A percentile compares a stretch with the other conserved stretches of the same genome.
phyloP scores from a whole-genome alignment of 768 basidiomycete genomes.

The Leucocoprinus sp. region DNA sequence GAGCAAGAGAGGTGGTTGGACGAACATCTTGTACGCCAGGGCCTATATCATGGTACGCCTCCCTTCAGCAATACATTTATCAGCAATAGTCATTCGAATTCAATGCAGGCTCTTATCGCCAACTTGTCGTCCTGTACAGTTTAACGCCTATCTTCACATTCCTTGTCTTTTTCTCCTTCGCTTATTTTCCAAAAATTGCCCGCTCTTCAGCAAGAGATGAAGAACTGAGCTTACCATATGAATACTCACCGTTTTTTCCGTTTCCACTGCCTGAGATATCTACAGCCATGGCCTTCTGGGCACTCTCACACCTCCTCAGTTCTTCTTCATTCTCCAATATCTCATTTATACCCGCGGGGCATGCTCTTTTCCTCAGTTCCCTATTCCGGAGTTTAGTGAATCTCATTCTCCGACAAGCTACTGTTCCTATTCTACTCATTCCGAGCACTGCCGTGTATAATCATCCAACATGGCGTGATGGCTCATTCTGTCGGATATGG shows the following conservation, averaged over 20 bases:
- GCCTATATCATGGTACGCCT: conserved; percentile 23
- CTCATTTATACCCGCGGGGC: conserved; percentile 43
- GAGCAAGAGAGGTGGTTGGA: conserved; percentile 30
- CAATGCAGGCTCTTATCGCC: conserved; percentile 51
- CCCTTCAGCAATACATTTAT: conserved; percentile 3
- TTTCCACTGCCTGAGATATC: conserved; percentile 62
- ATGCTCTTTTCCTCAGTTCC: conserved; percentile 47
- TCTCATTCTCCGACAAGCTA: conserved; percentile 30
- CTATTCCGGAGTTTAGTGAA: conserved; percentile 44
- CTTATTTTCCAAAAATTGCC: conserved; percentile 37
- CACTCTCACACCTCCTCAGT: conserved; percentile 41
- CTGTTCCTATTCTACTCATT: conserved; percentile 8
- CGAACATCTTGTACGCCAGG: conserved; percentile 23
- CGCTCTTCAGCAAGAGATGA: conserved; percentile 31
- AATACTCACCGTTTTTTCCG: conserved; percentile 38
- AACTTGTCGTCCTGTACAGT: conserved; percentile 46
- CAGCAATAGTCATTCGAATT: conserved; percentile 4
- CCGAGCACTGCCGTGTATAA: conserved; percentile 16
- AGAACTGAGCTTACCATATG: conserved; percentile 22
- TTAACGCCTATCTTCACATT: conserved; percentile 50
- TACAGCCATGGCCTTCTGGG: conserved; percentile 53
- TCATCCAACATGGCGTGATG: conserved; percentile 44
- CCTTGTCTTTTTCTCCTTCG: conserved; percentile 41
- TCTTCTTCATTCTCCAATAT: conserved; percentile 33
- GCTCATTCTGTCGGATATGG: conserved; percentile 64